Base-by-base conservation (phyloP, 306 rosid genomes). In the Pyrus pyrifolia region DNA sequence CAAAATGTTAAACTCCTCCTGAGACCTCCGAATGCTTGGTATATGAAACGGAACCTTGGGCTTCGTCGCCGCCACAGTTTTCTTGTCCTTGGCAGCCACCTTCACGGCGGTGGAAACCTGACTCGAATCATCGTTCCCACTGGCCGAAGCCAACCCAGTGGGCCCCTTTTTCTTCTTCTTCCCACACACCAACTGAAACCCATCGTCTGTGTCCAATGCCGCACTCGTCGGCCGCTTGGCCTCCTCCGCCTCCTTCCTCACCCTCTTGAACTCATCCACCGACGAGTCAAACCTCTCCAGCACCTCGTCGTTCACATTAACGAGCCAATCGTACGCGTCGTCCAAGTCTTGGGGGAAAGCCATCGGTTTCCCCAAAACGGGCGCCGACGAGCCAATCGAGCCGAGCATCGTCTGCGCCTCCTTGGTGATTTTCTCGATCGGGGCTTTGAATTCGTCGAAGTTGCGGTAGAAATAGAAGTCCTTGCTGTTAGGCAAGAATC, bases 21-120 rank as follows among this genome's bases (percentile, higher is more conserved):
- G 98, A 64, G 98, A 97, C 83, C 84, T 90, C 61, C 76, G 78
- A 72, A 95, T 92, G 0, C 91, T 80, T 7, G 98, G 97, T 71
- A 92, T 86, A 77, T 95, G 98, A 82, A 95, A 95, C 2, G 98
- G 95, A 10, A 92, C 88, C 83, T 88, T 92, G 6, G 92, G 86
- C 81, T 87, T 94, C 57, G 87, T 23, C 61, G 81, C 86, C 10
- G 80, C 86, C 18, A 21, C 49, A 3, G 82, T 79, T 61, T 74
- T 94, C 85, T 78, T 83, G 70, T 90, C 98, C 77, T 76, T 87
- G 38, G 79, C 71, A 3, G 86, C 91, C 65, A 93, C 79, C 77
- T 80, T 89, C 44, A 91, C 91, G 4, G 83, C 87, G 21, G 80
- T 72, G 8, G 81, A 69, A 3, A 30, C 69, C 9, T 35, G 35